Percentiles rank a stretch among this genome's conserved stretches.
phyloP scores from a whole-genome alignment of 2,329 filamentous ascomycete genomes.

The Claviceps sorghi region DNA sequence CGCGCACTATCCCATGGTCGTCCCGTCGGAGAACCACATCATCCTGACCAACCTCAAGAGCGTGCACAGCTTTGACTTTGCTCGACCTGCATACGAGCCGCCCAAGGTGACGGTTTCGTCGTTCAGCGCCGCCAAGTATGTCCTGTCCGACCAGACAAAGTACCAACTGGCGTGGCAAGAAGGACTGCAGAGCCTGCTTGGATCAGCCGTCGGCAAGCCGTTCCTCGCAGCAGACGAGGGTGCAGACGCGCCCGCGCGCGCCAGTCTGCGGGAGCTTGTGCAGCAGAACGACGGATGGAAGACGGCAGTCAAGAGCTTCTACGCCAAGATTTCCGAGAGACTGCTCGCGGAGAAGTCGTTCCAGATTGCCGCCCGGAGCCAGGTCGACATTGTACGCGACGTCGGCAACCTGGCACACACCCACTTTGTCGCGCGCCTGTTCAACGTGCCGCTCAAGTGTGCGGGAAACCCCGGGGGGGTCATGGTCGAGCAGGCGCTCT shows the following conservation, averaged over 20 bases:
- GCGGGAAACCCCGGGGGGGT: slow-evolving; percentile 42
- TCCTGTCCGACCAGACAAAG: slow-evolving; percentile 44
- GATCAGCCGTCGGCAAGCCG: slow-evolving; percentile 36
- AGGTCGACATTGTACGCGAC: slow-evolving; percentile 58
- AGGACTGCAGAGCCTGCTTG: slow-evolving; percentile 48
- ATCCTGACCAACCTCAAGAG: slow-evolving; percentile 56
- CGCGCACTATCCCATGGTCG: slow-evolving; percentile 60
- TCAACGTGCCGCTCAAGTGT: slow-evolving; percentile 54
- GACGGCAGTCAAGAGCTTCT: slow-evolving; percentile 50
- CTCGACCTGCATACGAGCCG: slow-evolving; percentile 38
- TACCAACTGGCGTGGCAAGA: slow-evolving; percentile 54
- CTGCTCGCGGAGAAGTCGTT: slow-evolving; percentile 53
- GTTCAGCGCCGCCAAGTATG: slow-evolving; percentile 43
- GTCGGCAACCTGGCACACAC: slow-evolving; percentile 54
- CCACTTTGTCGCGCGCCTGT: slow-evolving; percentile 46
- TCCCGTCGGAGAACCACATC: slow-evolving; percentile 55
- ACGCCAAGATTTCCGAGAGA: slow-evolving; percentile 43
- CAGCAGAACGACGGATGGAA: slow-evolving; percentile 49
- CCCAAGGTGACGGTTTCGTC: slow-evolving; percentile 43
- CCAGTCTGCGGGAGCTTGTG: slow-evolving; percentile 22
- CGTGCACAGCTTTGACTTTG: slow-evolving; percentile 55
- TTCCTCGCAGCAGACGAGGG: slow-evolving; percentile 25
- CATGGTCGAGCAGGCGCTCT: slow-evolving; percentile 40
- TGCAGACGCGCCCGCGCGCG: not conserved
- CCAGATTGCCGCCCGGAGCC: slow-evolving; percentile 36